These are phyloP conservation scores for Sclerotinia trifoliorum DNA, from an alignment of 2,329 filamentous ascomycete genomes.

Conservation along the genomic window DNA sequence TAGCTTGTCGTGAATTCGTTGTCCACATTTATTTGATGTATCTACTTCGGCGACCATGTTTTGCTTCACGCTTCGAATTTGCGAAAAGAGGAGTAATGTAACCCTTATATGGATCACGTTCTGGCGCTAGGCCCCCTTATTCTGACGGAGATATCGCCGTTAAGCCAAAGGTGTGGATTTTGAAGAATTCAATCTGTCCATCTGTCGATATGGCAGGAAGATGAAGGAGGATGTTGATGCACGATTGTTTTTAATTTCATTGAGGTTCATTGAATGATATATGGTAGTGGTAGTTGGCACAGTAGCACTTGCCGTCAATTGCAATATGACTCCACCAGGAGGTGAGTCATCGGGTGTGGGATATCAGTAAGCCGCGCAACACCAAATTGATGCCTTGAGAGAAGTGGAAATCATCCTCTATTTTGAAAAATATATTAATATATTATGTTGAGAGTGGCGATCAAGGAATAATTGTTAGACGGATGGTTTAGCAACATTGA, in stretches of 20 bases:
- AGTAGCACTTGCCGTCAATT: too few relatives aligned
- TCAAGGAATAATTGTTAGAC: not conserved
- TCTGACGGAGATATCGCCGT: not conserved
- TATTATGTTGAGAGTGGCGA: not conserved
- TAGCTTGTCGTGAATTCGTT: not conserved
- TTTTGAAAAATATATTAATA: not conserved
- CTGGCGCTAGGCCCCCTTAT: not conserved
- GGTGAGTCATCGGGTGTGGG: too few relatives aligned
- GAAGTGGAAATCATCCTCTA: not conserved
- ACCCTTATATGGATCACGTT: not conserved
- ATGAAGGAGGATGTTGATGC: not conserved
- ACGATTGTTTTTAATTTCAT: not conserved
- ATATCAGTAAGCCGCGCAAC: not conserved
- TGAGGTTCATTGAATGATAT: too few relatives aligned
- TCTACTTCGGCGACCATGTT: too few relatives aligned
- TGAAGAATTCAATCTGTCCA: not conserved
- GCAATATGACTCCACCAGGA: too few relatives aligned
- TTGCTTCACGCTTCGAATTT: not conserved
- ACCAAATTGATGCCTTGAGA: slow-evolving; percentile 4
- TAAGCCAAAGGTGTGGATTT: not conserved
- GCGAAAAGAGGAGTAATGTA: not conserved
- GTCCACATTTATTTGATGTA: not conserved
- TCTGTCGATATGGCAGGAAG: too few relatives aligned
- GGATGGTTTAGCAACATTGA: not conserved
- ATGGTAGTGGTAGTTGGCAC: too few relatives aligned